Evolutionary conservation across 83 land plant species (phyloP).

Genomic region (Picea mariana): DNA sequence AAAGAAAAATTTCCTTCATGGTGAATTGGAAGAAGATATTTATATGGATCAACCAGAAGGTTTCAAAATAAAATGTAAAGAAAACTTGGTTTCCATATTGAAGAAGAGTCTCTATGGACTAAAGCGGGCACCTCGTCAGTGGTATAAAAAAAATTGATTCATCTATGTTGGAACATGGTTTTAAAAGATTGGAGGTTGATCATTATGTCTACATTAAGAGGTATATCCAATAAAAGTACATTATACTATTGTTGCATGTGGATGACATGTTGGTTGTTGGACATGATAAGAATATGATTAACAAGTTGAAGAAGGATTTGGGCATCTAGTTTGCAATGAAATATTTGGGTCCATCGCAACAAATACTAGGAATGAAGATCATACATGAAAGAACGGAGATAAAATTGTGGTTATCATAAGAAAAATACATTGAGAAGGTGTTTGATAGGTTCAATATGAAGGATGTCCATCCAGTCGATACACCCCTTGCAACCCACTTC

Average conservation of each 20-base stretch:
- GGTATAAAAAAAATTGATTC: conserved; percentile 33
- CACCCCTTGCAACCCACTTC: background rate
- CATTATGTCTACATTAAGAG: conserved; percentile 11
- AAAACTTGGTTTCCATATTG: conserved; percentile 2
- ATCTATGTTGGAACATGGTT: conserved; percentile 12
- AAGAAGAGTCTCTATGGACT: conserved; percentile 32
- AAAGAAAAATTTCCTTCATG: too few species aligned
- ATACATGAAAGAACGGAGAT: background rate
- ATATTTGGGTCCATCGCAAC: conserved; percentile 12
- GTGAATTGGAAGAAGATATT: too few species aligned
- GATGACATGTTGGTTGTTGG: conserved; percentile 24
- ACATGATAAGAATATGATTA: background rate
- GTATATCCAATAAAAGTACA: background rate
- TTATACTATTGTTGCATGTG: conserved; percentile 17
- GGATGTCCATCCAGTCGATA: background rate
- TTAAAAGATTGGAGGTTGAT: conserved; percentile 3
- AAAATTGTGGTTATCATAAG: background rate
- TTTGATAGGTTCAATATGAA: conserved; percentile 13
- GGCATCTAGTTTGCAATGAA: background rate
- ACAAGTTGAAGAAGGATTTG: too few species aligned
- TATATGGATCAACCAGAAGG: too few species aligned
- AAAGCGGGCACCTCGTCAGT: conserved; percentile 26
- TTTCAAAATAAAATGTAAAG: too few species aligned
- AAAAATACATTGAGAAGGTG: conserved; percentile 14
- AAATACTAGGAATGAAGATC: conserved; percentile 17